phyloP scores from a whole-genome alignment of 2,329 filamentous ascomycete species.

The Erysiphe neolycopersici region DNA sequence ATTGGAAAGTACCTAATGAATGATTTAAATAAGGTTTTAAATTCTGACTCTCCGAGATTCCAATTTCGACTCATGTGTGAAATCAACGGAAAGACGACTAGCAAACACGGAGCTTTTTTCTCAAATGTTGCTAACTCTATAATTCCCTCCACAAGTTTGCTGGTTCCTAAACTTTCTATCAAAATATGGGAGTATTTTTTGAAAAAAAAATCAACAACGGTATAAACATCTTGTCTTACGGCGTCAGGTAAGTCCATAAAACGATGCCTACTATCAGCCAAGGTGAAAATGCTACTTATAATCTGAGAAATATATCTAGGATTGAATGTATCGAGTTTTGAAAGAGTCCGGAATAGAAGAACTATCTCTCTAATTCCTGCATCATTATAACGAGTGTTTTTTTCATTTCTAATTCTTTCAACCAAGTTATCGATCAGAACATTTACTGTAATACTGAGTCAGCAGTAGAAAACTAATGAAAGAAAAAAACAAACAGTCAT shows the following conservation, averaged over 20 bases:
- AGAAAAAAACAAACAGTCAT: too few relatives aligned
- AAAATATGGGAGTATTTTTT: conserved; percentile 3
- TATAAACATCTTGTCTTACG: conserved; percentile 6
- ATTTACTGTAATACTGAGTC: conserved; percentile 2
- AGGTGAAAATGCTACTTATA: conserved; percentile 4
- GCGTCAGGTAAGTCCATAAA: conserved; percentile 5
- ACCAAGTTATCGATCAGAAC: conserved; percentile 7
- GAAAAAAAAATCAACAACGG: conserved; percentile 6
- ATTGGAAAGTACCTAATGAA: conserved; percentile 12
- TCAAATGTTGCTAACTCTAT: conserved; percentile 8
- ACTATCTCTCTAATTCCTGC: conserved; percentile 7
- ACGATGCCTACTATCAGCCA: conserved; percentile 1
- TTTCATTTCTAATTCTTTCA: conserved; percentile 2
- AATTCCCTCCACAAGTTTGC: conserved; percentile 6
- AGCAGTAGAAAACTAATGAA: too few relatives aligned
- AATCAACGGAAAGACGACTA: conserved; percentile 8
- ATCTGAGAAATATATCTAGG: conserved; percentile 4
- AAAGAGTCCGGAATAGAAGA: conserved; percentile 2
- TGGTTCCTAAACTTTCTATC: conserved; percentile 4
- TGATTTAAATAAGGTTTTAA: conserved; percentile 7
- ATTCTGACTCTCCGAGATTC: conserved; percentile 3
- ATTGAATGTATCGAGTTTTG: conserved; percentile 3
- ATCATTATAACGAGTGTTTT: conserved; percentile 3
- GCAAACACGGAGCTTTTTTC: conserved; percentile 10
- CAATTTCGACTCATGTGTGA: conserved; percentile 6